These are phyloP conservation scores for Hippophae gyantsensis DNA, from an alignment of 306 rosid species.

Conservation along the genomic window DNA sequence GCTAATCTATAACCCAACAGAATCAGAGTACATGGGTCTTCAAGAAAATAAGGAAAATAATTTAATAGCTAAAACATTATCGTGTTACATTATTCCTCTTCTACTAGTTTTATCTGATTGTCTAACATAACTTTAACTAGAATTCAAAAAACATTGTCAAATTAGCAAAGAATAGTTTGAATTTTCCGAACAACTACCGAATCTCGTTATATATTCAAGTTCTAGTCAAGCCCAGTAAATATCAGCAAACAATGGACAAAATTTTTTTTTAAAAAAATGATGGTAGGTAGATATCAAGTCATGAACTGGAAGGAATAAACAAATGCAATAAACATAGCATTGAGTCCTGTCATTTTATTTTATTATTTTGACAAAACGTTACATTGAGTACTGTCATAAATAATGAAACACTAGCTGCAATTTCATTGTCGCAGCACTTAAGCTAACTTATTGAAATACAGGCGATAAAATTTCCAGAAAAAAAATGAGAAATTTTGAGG, in stretches of 20 bases:
- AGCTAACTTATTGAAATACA: background rate
- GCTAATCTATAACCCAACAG: too few species aligned
- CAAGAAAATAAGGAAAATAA: too few species aligned
- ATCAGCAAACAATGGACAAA: too few species aligned
- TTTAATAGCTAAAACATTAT: too few species aligned
- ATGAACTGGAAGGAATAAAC: background rate
- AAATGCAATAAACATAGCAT: too few species aligned
- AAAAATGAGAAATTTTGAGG: background rate
- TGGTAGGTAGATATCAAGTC: background rate
- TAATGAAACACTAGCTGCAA: background rate
- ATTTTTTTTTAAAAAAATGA: too few species aligned
- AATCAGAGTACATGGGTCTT: too few species aligned
- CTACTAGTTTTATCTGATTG: background rate
- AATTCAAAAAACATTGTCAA: background rate
- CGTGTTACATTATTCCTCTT: background rate
- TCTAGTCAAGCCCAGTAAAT: background rate
- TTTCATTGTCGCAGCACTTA: constrained; percentile 1
- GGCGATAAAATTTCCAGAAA: background rate
- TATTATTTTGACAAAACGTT: too few species aligned
- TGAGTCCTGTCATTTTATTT: too few species aligned
- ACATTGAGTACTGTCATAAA: background rate
- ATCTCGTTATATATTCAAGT: background rate
- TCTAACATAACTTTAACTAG: background rate
- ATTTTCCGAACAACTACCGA: background rate
- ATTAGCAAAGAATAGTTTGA: background rate